Evolutionary conservation across 1,284 basidiomycete species (phyloP).

Genomic region (Meripilus lineatus): DNA sequence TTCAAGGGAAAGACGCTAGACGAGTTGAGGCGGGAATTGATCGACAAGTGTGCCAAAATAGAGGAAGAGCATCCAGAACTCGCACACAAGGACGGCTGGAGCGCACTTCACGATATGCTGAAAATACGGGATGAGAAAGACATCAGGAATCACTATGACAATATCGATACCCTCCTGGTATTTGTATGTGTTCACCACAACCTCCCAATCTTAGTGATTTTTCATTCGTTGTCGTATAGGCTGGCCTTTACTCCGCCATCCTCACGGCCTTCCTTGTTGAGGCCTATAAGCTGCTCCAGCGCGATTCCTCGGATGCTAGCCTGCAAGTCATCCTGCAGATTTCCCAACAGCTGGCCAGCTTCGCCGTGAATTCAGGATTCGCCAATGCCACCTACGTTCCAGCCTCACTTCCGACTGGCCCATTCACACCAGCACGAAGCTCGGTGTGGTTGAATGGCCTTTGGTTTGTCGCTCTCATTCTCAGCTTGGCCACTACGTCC

Average conservation of each 20-base stretch:
- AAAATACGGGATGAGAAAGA: not conserved
- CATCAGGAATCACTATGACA: not conserved
- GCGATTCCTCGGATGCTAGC: not conserved
- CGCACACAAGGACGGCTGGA: not conserved
- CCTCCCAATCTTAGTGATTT: not conserved
- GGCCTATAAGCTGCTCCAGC: not conserved
- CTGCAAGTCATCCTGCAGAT: not conserved
- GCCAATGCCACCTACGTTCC: not conserved
- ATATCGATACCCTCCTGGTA: constrained; percentile 3
- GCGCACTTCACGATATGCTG: not conserved
- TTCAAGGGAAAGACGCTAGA: too few species aligned
- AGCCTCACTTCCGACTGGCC: not conserved
- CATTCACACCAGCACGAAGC: not conserved
- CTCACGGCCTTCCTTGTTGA: constrained; percentile 3
- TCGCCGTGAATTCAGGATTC: not conserved
- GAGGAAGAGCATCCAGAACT: too few species aligned
- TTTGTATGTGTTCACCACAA: too few species aligned
- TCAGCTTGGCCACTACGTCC: constrained; percentile 1
- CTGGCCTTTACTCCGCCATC: constrained; percentile 5
- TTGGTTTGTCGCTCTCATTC: not conserved
- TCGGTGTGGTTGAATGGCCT: constrained; percentile 15
- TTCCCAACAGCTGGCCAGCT: constrained; percentile 1
- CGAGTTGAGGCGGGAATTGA: too few species aligned
- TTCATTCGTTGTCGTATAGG: not conserved
- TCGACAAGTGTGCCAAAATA: too few species aligned